phyloP scores from a whole-genome alignment of 2,329 filamentous ascomycete species.

The Verticillium albo-atrum region DNA sequence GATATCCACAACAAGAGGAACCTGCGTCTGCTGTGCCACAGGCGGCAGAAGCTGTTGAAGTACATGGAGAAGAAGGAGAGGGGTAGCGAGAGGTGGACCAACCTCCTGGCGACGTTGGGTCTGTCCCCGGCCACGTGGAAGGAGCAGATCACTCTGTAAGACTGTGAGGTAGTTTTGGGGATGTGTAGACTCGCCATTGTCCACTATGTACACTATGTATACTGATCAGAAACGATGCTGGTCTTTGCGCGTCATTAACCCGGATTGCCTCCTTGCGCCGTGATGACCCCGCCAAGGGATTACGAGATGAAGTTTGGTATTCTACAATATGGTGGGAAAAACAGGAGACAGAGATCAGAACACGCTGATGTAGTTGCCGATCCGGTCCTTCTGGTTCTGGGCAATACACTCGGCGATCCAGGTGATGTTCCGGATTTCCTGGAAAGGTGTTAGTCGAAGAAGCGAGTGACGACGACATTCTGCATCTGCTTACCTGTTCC shows the following conservation, averaged over 20 bases:
- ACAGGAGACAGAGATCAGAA: constrained; percentile 53
- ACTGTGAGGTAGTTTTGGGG: constrained; percentile 20
- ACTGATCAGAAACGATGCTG: constrained; percentile 10
- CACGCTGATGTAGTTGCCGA: constrained; percentile 98
- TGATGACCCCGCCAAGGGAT: constrained; percentile 25
- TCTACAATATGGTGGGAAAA: constrained; percentile 32
- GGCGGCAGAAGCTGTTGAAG: constrained; percentile 78
- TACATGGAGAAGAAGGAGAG: constrained; percentile 89
- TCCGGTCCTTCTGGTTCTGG: constrained; percentile 98
- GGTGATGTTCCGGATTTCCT: constrained; percentile 99
- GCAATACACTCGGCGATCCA: constrained; percentile 99
- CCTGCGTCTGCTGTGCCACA: constrained; percentile 78
- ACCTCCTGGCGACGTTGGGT: constrained; percentile 79
- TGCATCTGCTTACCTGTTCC: constrained; percentile 70
- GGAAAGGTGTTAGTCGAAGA: not conserved
- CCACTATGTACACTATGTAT: constrained; percentile 46
- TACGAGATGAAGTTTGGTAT: constrained; percentile 21
- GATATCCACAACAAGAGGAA: constrained; percentile 96
- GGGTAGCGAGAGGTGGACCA: constrained; percentile 83
- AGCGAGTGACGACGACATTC: not conserved
- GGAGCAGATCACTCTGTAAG: constrained; percentile 75
- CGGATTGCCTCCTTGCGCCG: constrained; percentile 20
- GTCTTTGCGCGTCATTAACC: constrained; percentile 13
- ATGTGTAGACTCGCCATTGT: constrained; percentile 35
- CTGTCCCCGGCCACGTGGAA: constrained; percentile 86